These are phyloP conservation scores for Trichophaea hybrida DNA, from an alignment of 2,329 filamentous ascomycete species.

Conservation along the genomic window DNA sequence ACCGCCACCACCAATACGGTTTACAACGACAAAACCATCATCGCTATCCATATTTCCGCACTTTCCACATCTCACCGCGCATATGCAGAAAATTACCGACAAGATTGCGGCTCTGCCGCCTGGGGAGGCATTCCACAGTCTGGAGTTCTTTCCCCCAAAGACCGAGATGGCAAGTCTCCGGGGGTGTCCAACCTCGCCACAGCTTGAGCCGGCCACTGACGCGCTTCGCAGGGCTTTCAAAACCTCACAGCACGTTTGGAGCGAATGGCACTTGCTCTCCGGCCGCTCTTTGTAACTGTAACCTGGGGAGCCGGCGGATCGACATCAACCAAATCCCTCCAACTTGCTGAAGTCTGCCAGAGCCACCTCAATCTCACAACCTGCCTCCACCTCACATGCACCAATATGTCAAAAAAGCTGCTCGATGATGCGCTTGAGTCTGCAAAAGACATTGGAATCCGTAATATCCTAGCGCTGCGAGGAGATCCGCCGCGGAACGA, in stretches of 20 bases:
- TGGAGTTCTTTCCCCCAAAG: slow-evolving; percentile 99
- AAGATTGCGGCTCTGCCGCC: slow-evolving; percentile 83
- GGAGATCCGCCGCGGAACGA: slow-evolving; percentile 82
- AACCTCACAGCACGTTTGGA: slow-evolving; percentile 87
- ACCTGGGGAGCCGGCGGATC: slow-evolving; percentile 96
- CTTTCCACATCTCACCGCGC: neutral
- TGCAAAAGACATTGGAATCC: slow-evolving; percentile 75
- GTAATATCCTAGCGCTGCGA: slow-evolving; percentile 82
- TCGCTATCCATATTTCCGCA: neutral
- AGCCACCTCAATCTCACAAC: slow-evolving; percentile 83
- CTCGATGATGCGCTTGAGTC: slow-evolving; percentile 83
- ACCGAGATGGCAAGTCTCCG: slow-evolving; percentile 55
- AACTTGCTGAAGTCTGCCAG: slow-evolving; percentile 90
- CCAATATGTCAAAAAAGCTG: slow-evolving; percentile 79
- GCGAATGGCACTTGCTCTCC: slow-evolving; percentile 82
- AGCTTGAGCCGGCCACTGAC: neutral
- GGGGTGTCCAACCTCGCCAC: slow-evolving; percentile 12
- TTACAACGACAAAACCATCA: neutral
- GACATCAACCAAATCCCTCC: slow-evolving; percentile 77
- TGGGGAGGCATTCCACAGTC: slow-evolving; percentile 74
- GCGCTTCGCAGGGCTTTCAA: slow-evolving; percentile 49
- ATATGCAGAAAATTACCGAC: slow-evolving; percentile 80
- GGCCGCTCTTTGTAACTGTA: slow-evolving; percentile 88
- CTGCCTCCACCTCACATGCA: slow-evolving; percentile 91
- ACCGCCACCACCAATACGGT: neutral